A percentile compares a stretch with the other conserved stretches of the same genome.
Conservation (phyloP, 1,284 basidiomycete species). For the Phlebopus sp. region DNA sequence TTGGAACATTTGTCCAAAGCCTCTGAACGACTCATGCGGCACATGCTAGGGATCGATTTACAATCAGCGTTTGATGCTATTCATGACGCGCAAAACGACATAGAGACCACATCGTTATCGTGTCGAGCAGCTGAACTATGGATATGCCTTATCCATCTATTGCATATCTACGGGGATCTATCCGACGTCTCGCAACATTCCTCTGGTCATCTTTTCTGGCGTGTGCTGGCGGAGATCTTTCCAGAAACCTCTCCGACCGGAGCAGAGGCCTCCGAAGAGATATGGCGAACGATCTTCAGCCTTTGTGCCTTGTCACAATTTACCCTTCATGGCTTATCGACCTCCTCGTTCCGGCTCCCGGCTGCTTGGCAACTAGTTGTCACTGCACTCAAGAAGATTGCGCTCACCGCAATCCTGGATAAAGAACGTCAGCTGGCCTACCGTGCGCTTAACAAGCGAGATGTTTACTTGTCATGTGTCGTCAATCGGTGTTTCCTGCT, state of each 20-base stretch:
- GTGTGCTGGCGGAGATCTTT: slow-evolving; percentile 38
- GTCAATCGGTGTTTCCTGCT: slow-evolving; percentile 74
- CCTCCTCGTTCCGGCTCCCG: slow-evolving; percentile 45
- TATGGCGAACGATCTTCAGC: slow-evolving; percentile 73
- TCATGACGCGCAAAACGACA: slow-evolving; percentile 33
- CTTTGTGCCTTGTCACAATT: slow-evolving; percentile 81
- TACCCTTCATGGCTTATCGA: slow-evolving; percentile 60
- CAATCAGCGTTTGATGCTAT: slow-evolving; percentile 45
- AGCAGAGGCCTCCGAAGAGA: slow-evolving; percentile 60
- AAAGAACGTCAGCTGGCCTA: slow-evolving; percentile 40
- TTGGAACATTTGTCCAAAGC: slow-evolving; percentile 27
- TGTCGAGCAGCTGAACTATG: slow-evolving; percentile 63
- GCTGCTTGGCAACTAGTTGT: slow-evolving; percentile 70
- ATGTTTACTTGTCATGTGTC: slow-evolving; percentile 75
- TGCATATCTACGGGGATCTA: slow-evolving; percentile 22
- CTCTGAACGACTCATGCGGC: slow-evolving; percentile 40
- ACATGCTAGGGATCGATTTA: slow-evolving; percentile 56
- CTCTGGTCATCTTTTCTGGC: slow-evolving; percentile 44
- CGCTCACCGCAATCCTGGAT: slow-evolving; percentile 52
- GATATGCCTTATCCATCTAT: slow-evolving; percentile 70
- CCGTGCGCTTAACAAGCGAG: slow-evolving; percentile 56
- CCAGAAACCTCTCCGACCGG: slow-evolving; percentile 34
- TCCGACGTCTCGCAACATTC: slow-evolving; percentile 14
- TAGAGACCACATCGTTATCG: slow-evolving; percentile 33
- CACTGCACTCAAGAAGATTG: slow-evolving; percentile 58